These are phyloP conservation scores for Neurospora intermedia DNA, from an alignment of 495 filamentous ascomycete species.

Conservation along the genomic window DNA sequence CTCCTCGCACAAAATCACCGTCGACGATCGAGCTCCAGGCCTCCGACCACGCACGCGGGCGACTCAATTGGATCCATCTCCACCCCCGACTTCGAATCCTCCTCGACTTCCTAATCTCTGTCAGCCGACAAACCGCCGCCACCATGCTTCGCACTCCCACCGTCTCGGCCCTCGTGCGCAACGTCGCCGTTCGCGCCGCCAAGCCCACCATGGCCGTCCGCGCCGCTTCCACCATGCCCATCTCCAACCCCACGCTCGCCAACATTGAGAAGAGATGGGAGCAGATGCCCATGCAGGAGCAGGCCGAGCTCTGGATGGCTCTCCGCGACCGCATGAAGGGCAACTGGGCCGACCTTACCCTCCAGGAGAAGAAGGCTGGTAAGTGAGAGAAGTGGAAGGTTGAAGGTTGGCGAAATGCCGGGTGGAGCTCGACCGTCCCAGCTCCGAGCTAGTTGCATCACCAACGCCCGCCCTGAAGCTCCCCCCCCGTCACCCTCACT, in stretches of 20 bases:
- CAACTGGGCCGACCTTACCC: slow-evolving; percentile 87
- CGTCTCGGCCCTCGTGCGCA: slow-evolving; percentile 27
- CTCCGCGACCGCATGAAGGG: slow-evolving; percentile 96
- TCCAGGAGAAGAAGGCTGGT: slow-evolving; percentile 99
- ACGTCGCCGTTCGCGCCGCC: slow-evolving; percentile 29
- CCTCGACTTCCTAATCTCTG: slow-evolving; percentile 9
- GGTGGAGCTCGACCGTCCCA: neutral
- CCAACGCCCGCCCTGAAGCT: neutral
- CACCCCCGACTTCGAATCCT: slow-evolving; percentile 20
- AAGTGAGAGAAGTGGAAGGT: slow-evolving; percentile 32
- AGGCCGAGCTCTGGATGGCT: slow-evolving; percentile 98
- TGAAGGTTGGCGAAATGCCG: neutral
- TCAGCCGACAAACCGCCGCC: neutral
- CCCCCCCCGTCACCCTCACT: slow-evolving; percentile 2
- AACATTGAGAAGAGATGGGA: slow-evolving; percentile 99
- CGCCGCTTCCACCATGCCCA: slow-evolving; percentile 67
- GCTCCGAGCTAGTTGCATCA: slow-evolving; percentile 7
- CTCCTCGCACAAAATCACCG: slow-evolving; percentile 22
- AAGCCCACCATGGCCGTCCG: slow-evolving; percentile 34
- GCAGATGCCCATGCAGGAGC: slow-evolving; percentile 90
- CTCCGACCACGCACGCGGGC: slow-evolving; percentile 21
- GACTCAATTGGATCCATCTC: slow-evolving; percentile 35
- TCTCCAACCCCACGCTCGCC: slow-evolving; percentile 92
- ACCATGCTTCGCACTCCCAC: slow-evolving; percentile 33
- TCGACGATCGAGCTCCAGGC: slow-evolving; percentile 20